Conservation (phyloP, 768 basidiomycete species). For the Suillus lakei region DNA sequence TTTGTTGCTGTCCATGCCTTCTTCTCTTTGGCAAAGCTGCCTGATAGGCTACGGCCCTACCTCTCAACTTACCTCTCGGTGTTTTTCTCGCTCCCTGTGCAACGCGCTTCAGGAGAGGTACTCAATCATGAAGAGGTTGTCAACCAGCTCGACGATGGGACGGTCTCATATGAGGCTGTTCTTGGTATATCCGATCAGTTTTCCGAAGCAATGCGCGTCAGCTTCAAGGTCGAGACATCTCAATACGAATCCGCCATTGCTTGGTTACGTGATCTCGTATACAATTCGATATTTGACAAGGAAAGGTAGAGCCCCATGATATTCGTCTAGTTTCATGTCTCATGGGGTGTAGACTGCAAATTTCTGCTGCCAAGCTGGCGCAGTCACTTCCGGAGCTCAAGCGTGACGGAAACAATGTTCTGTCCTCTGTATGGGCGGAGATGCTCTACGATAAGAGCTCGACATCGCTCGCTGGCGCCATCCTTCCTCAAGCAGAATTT, state of each 20-base stretch:
- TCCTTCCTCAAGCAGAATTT: slow-evolving; percentile 80
- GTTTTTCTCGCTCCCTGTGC: slow-evolving; percentile 90
- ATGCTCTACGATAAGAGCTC: slow-evolving; percentile 72
- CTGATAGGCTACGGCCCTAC: slow-evolving; percentile 80
- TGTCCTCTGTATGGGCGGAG: slow-evolving; percentile 70
- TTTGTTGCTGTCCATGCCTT: slow-evolving; percentile 84
- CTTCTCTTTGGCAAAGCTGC: slow-evolving; percentile 76
- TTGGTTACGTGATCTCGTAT: slow-evolving; percentile 87
- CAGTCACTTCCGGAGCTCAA: slow-evolving; percentile 92
- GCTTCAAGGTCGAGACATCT: slow-evolving; percentile 82
- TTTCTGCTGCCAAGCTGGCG: slow-evolving; percentile 85
- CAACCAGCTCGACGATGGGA: slow-evolving; percentile 87
- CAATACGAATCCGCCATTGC: slow-evolving; percentile 81
- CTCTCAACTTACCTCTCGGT: slow-evolving; percentile 78
- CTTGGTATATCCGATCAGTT: slow-evolving; percentile 72
- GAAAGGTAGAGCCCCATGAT: slow-evolving; percentile 58
- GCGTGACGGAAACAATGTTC: slow-evolving; percentile 83
- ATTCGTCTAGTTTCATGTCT: slow-evolving; percentile 8
- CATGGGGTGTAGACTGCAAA: slow-evolving; percentile 61
- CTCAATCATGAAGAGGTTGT: slow-evolving; percentile 90
- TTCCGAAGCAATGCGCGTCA: slow-evolving; percentile 73
- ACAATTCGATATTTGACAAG: slow-evolving; percentile 73
- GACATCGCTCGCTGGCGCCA: slow-evolving; percentile 65
- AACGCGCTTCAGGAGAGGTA: slow-evolving; percentile 65
- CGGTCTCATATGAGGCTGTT: slow-evolving; percentile 81